Evolutionary conservation across 2,329 filamentous ascomycete species (phyloP).

Genomic region (Rhynchosporium secalis): DNA sequence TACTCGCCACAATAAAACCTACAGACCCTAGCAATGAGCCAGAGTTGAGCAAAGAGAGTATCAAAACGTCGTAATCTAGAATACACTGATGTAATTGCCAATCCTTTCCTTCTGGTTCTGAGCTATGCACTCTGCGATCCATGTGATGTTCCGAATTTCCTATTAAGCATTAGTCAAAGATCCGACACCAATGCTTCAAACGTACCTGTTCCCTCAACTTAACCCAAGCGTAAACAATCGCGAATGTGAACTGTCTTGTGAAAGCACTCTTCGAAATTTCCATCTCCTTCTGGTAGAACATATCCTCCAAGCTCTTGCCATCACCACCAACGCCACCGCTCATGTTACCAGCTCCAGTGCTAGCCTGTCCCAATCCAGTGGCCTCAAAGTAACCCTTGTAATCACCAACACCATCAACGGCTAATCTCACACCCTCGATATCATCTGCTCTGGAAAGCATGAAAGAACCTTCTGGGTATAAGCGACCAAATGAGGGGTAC

Average conservation of each 20-base stretch:
- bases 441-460: constrained; percentile 96
- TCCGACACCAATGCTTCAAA: constrained; percentile 9
- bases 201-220: constrained; percentile 94
- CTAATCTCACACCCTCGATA: constrained; percentile 87
- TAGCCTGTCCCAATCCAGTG: constrained; percentile 74
- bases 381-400: constrained; percentile 97
- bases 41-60: constrained; percentile 21
- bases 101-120: constrained; percentile 99
- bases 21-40: constrained; percentile 28
- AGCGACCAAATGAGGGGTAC: constrained; percentile 85
- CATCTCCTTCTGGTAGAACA: constrained; percentile 99
- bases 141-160: constrained; percentile 99
- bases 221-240: constrained; percentile 96
- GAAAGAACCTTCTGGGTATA: constrained; percentile 91
- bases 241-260: constrained; percentile 92
- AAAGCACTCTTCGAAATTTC: constrained; percentile 94
- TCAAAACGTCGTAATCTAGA: constrained; percentile 52
- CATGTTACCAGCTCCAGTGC: constrained; percentile 78
- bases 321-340: constrained; percentile 75
- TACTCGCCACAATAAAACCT: constrained; percentile 30
- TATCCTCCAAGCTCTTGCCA: constrained; percentile 87
- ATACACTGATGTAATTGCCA: constrained; percentile 97
- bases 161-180: constrained; percentile 46
- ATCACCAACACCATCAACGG: constrained; percentile 88
- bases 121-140: constrained; percentile 99